These are phyloP conservation scores for Pezicula neosporulosa DNA, from an alignment of 2,329 filamentous ascomycete species.

Conservation along the genomic window DNA sequence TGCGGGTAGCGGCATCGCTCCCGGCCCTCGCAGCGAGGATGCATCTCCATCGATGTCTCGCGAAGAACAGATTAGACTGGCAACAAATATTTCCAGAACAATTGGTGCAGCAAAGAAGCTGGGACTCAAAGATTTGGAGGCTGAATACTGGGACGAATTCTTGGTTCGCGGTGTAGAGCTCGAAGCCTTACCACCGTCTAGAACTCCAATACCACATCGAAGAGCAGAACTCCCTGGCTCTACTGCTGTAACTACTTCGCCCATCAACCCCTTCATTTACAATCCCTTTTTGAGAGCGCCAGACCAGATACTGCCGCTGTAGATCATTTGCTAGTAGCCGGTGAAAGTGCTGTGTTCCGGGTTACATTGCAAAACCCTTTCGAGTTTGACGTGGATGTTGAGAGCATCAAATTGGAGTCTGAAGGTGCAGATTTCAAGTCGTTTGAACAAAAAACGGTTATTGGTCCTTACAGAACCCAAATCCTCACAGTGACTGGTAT, in stretches of 20 bases:
- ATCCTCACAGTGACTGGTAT: constrained; percentile 68
- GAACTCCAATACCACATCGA: constrained; percentile 63
- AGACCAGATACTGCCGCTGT: constrained; percentile 53
- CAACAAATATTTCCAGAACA: constrained; percentile 82
- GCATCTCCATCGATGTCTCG: constrained; percentile 66
- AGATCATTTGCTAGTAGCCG: constrained; percentile 72
- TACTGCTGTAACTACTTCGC: constrained; percentile 33
- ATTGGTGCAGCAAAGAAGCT: constrained; percentile 73
- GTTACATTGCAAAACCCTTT: constrained; percentile 91
- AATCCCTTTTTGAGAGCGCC: constrained; percentile 80
- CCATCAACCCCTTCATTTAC: constrained; percentile 83
- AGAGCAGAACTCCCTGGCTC: constrained; percentile 44
- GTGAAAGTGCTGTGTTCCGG: constrained; percentile 73
- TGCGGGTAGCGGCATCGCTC: constrained; percentile 76
- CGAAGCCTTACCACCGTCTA: constrained; percentile 55
- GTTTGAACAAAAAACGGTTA: constrained; percentile 57
- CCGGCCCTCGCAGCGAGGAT: constrained; percentile 65
- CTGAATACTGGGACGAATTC: constrained; percentile 97
- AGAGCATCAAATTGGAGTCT: constrained; percentile 72
- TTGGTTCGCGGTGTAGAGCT: constrained; percentile 75
- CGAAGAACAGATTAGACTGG: constrained; percentile 83
- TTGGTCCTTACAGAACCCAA: constrained; percentile 83
- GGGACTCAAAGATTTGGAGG: constrained; percentile 65
- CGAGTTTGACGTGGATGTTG: constrained; percentile 87
- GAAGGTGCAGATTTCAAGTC: constrained; percentile 72